These are phyloP conservation scores for Ophidiomyces ophidiicola DNA, from an alignment of 2,329 filamentous ascomycete species.

Conservation along the genomic window DNA sequence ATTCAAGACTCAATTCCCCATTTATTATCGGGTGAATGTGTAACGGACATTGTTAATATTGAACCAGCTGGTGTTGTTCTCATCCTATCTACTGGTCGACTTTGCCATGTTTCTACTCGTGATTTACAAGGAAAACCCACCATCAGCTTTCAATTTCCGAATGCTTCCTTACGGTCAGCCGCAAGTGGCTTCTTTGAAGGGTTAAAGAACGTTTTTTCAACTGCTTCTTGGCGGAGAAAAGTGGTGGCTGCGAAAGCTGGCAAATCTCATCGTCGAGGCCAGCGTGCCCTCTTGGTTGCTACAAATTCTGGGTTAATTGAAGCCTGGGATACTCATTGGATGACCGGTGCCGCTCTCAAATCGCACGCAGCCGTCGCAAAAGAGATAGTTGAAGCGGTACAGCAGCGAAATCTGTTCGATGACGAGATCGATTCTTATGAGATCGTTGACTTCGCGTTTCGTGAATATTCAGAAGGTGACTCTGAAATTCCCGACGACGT, in stretches of 20 bases:
- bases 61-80: conserved; percentile 81
- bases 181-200: conserved; percentile 65
- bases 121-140: conserved; percentile 77
- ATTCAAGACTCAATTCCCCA: conserved; percentile 63
- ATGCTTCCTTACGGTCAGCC: conserved; percentile 44
- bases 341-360: conserved; percentile 65
- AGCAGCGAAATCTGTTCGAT: conserved; percentile 40
- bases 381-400: conserved; percentile 50
- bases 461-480: conserved; percentile 15
- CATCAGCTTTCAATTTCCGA: conserved; percentile 66
- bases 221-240: conserved; percentile 59
- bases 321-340: conserved; percentile 79
- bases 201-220: conserved; percentile 62
- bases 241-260: conserved; percentile 70
- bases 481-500: conserved; percentile 39
- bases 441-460: conserved; percentile 65
- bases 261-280: conserved; percentile 58
- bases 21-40: conserved; percentile 65
- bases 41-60: conserved; percentile 65
- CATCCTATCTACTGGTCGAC: conserved; percentile 69
- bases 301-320: conserved; percentile 68
- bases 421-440: conserved; percentile 52
- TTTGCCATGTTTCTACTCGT: conserved; percentile 74
- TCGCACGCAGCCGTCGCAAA: conserved; percentile 59
- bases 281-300: conserved; percentile 70